Evolutionary conservation across 768 basidiomycete genomes (phyloP), one percentile per base, ranked within the genome.

Genomic region (Obba rivulosa): DNA sequence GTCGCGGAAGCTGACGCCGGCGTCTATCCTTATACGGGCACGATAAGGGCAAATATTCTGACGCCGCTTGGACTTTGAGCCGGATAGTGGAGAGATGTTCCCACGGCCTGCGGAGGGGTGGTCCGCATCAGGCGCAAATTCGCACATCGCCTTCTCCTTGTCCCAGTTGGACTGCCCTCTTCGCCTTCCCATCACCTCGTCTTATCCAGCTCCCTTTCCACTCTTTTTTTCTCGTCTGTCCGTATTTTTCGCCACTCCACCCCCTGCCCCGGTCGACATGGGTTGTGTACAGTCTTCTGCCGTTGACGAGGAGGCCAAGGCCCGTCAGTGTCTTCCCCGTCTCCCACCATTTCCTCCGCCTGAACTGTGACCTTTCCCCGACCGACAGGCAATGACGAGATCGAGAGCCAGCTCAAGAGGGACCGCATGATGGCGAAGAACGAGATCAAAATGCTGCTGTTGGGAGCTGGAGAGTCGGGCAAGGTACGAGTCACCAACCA

Each of bases 381-480:
- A 18, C 46, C 36, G 21, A 24, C 47, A 42, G 89, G 90, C 63
- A 92, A 92, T 62, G 91, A 93, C 61, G 90, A 88, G 74, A 95
- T 95, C 56, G 92, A 95, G 74, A 85, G 71, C 69, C 92, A 95
- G 68, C 80, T 95, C 57, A 91, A 87, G 75, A 75, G 83, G 59
- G 92, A 95, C 71, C 72, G 86, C 38, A 79, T 88, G 74, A 82
- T 85, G 78, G 84, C 85, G 37, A 91, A 90, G 76, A 93, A 92
- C 59, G 92, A 93, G 67, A 92, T 94, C 63, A 94, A 97, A 74
- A 95, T 97, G 93, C 65, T 97, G 53, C 66, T 98, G 50, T 76
- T 98, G 22, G 95, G 95, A 49, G 93, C 95, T 50, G 93, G 95
- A 70, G 93, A 96, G 77, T 93, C 91, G 46, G 94, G 94, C 60